A percentile compares a stretch with the other conserved stretches of the same genome.
Evolutionary conservation across 345 rosid genomes (phyloP).

Genomic region (Populus ilicifolia): DNA sequence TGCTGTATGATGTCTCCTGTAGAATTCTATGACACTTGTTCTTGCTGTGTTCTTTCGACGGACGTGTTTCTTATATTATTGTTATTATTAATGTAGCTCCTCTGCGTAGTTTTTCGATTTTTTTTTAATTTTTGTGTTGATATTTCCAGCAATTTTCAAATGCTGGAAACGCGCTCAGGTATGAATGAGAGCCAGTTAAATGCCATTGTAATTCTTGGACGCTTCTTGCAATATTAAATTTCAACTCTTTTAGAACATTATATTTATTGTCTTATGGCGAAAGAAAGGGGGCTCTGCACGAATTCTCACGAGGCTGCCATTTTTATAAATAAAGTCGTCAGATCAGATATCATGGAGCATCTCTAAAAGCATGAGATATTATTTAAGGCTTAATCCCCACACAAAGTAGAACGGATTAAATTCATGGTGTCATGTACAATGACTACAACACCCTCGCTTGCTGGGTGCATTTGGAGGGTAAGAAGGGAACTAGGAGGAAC

Average conservation of each 20-base stretch:
- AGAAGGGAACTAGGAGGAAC: background rate
- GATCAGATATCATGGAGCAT: background rate
- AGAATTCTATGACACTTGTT: background rate
- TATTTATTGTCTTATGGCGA: constrained; percentile 32
- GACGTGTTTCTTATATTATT: too few species aligned
- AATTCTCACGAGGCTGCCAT: constrained; percentile 16
- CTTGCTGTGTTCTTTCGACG: background rate
- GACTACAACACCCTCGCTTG: background rate
- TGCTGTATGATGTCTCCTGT: background rate
- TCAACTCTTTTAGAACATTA: background rate
- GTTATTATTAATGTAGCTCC: too few species aligned
- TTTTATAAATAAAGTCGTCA: constrained; percentile 1
- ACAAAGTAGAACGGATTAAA: background rate
- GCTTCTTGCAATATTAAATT: background rate
- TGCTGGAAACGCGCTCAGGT: background rate
- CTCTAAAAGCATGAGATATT: background rate
- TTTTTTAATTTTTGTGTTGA: background rate
- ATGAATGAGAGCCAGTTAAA: background rate
- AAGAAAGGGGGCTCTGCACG: constrained; percentile 37
- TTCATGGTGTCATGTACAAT: background rate
- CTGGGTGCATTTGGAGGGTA: background rate
- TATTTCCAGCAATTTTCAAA: background rate
- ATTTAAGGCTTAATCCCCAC: background rate
- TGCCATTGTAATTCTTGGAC: background rate
- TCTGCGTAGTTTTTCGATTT: too few species aligned